Evolutionary conservation across 2,329 filamentous ascomycete species (phyloP).

Genomic region (Cercospora brassicicola): DNA sequence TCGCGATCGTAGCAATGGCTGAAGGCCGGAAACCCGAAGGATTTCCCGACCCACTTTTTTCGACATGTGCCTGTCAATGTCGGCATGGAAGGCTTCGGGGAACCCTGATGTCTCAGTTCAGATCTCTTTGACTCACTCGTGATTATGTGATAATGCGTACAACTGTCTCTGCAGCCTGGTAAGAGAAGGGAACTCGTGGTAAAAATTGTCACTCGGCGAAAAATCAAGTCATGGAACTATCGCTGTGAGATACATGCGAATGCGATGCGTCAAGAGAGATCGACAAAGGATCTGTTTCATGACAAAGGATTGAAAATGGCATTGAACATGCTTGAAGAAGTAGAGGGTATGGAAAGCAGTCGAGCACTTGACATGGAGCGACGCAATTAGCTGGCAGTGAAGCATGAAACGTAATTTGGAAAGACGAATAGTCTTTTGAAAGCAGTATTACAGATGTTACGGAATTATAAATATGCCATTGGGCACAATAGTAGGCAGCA

Average conservation of each 20-base stretch:
- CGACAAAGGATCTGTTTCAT: no score
- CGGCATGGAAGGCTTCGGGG: neutral
- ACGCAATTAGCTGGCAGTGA: no score
- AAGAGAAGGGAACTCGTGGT: neutral
- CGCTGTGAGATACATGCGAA: neutral
- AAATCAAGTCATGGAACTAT: neutral
- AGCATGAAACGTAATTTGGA: neutral
- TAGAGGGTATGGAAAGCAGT: no score
- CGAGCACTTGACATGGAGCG: no score
- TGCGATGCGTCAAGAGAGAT: no score
- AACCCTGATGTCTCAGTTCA: neutral
- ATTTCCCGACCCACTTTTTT: conserved; percentile 5
- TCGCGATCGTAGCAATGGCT: neutral
- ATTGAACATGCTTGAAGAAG: no score
- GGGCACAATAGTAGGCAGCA: neutral
- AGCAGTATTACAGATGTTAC: neutral
- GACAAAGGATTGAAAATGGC: no score
- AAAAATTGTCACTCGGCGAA: neutral
- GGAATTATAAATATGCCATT: neutral
- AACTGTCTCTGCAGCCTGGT: neutral
- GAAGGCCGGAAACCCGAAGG: conserved; percentile 7
- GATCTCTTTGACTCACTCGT: neutral
- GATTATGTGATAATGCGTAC: neutral
- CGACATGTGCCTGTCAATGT: neutral
- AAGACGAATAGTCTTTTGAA: neutral